Evolutionary conservation across 257 asterid genomes (phyloP).

Genomic region (Solanum lignicaule): DNA sequence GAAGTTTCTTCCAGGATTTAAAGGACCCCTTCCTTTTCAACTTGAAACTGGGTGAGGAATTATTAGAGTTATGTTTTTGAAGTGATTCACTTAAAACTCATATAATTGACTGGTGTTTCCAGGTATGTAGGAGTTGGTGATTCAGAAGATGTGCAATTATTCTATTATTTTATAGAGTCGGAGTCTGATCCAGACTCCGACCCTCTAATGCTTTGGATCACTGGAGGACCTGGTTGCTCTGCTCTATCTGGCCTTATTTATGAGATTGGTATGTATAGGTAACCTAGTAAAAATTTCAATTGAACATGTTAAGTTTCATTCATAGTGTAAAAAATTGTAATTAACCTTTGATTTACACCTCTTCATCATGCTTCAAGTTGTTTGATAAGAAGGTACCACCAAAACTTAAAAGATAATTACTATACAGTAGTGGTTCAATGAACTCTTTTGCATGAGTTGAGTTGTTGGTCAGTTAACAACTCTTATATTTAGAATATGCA

Average conservation of each 20-base stretch:
- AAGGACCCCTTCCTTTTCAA: slow-evolving; percentile 22
- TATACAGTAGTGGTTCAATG: too few species aligned
- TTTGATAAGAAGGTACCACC: too few species aligned
- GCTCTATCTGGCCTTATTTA: slow-evolving; percentile 12
- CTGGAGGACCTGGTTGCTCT: slow-evolving; percentile 27
- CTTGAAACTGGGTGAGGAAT: slow-evolving; percentile 25
- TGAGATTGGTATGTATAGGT: slow-evolving; percentile 7
- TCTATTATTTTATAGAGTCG: slow-evolving; percentile 17
- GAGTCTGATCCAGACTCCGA: slow-evolving; percentile 17
- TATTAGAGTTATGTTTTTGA: not conserved
- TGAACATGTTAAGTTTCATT: too few species aligned
- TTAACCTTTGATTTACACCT: too few species aligned
- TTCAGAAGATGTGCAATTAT: slow-evolving; percentile 19
- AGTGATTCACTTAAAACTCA: not conserved
- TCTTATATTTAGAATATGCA: too few species aligned
- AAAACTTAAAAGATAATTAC: too few species aligned
- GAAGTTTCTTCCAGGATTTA: slow-evolving; percentile 20
- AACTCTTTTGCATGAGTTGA: too few species aligned
- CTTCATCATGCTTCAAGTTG: too few species aligned
- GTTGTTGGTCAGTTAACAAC: too few species aligned
- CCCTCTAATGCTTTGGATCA: slow-evolving; percentile 17
- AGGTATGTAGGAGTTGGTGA: slow-evolving; percentile 26
- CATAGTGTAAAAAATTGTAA: too few species aligned
- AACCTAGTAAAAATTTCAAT: too few species aligned
- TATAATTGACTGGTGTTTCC: not conserved